Conservation (phyloP, 257 asterid genomes). For the Salvia splendens region DNA sequence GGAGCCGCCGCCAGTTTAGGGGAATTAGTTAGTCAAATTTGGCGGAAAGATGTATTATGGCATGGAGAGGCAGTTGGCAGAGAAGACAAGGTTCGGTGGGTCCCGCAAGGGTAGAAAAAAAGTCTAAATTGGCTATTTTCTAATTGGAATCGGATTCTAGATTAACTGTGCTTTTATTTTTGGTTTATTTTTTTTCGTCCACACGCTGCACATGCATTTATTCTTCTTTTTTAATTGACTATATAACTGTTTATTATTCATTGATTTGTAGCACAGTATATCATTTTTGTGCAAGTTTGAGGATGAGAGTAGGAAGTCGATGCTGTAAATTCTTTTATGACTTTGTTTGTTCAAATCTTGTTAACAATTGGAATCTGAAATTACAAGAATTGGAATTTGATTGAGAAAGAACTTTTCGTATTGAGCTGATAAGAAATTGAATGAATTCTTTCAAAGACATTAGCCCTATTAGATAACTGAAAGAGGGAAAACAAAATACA, state of each 20-base stretch:
- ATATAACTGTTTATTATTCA: not conserved
- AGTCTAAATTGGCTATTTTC: conserved; percentile 23
- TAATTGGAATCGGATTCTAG: not conserved
- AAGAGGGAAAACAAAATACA: no score
- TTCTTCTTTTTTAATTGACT: not conserved
- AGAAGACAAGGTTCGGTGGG: conserved; percentile 10
- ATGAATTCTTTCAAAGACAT: no score
- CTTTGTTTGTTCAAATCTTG: no score
- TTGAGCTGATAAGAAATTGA: no score
- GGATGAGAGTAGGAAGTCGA: no score
- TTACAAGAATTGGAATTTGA: no score
- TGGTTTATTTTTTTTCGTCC: conserved; percentile 1
- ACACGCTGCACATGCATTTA: conserved; percentile 22
- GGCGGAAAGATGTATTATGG: not conserved
- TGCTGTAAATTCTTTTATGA: no score
- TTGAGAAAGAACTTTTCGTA: no score
- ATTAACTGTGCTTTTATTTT: no score
- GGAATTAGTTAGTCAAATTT: conserved; percentile 3
- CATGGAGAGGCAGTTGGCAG: not conserved
- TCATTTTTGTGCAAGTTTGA: no score
- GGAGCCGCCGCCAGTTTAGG: conserved; percentile 49
- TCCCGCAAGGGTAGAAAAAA: not conserved
- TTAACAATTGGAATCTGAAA: no score
- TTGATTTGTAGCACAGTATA: not conserved
- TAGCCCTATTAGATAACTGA: no score